Percentiles rank a stretch among this genome's conserved stretches.
Evolutionary conservation across 441 rosid genomes (phyloP).

Genomic region (Populus hybrid): DNA sequence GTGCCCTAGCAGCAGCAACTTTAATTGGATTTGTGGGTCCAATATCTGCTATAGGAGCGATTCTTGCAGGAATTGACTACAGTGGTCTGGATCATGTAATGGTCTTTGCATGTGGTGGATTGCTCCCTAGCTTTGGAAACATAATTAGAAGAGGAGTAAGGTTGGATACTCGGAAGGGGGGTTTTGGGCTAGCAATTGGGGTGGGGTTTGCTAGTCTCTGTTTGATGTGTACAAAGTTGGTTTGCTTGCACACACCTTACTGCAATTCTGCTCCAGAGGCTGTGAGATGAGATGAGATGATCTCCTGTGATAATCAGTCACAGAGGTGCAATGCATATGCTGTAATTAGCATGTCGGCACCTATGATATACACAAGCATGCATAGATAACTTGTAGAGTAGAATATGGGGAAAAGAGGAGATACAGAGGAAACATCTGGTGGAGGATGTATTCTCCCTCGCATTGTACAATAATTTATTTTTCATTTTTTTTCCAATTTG

Average conservation of each 20-base stretch:
- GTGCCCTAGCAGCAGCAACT: conserved; percentile 81
- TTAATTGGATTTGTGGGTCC: conserved; percentile 91
- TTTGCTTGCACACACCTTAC: conserved; percentile 94
- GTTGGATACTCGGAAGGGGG: conserved; percentile 58
- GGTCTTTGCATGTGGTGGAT: conserved; percentile 90
- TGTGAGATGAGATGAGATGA: conserved; percentile 62
- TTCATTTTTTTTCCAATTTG: neutral
- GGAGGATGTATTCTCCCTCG: neutral
- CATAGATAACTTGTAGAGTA: conserved; percentile 7
- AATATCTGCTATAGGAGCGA: conserved; percentile 82
- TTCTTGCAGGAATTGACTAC: conserved; percentile 88
- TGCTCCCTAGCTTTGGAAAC: conserved; percentile 68
- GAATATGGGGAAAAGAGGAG: neutral
- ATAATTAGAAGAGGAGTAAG: conserved; percentile 54
- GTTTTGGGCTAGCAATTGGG: conserved; percentile 64
- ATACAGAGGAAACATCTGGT: neutral
- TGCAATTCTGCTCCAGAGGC: conserved; percentile 99
- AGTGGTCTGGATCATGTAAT: conserved; percentile 89
- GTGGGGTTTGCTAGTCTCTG: conserved; percentile 67
- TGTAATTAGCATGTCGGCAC: neutral
- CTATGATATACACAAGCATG: neutral
- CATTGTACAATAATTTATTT: neutral
- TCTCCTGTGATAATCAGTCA: no score
- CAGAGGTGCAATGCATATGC: neutral
- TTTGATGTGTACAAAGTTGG: conserved; percentile 75